Conservation (phyloP, 805 yeast species). For the Brettanomyces naardenensis region DNA sequence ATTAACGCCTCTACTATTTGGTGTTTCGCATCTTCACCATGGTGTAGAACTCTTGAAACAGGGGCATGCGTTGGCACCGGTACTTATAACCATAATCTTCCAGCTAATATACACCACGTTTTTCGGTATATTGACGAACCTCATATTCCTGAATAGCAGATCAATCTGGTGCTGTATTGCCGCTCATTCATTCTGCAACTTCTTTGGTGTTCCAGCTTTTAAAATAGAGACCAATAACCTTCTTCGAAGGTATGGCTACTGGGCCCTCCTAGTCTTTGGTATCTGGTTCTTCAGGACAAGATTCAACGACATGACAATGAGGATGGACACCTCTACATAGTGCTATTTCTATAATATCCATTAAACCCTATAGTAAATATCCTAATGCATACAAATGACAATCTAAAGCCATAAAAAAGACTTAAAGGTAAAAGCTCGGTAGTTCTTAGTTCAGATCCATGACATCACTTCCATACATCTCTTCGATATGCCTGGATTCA, state of each 20-base stretch:
- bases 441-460: neutral
- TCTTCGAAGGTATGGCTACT: conserved; percentile 28
- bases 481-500: neutral
- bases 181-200: conserved; percentile 63
- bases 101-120: conserved; percentile 61
- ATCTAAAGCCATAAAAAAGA: no score
- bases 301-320: conserved; percentile 15
- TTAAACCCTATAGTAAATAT: no score
- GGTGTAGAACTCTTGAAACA: conserved; percentile 38
- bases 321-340: no score
- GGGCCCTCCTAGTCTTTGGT: conserved; percentile 36
- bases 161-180: conserved; percentile 49
- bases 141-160: conserved; percentile 42
- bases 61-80: conserved; percentile 20
- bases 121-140: conserved; percentile 64
- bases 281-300: conserved; percentile 27
- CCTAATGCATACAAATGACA: no score
- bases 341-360: no score
- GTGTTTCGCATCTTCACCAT: conserved; percentile 76
- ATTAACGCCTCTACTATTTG: conserved; percentile 59
- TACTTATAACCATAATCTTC: conserved; percentile 32
- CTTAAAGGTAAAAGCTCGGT: no score
- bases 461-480: conserved; percentile 1
- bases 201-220: conserved; percentile 54
- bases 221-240: conserved; percentile 7